Conservation (phyloP, 805 yeast species). For the Metschnikowia colocasiae region DNA sequence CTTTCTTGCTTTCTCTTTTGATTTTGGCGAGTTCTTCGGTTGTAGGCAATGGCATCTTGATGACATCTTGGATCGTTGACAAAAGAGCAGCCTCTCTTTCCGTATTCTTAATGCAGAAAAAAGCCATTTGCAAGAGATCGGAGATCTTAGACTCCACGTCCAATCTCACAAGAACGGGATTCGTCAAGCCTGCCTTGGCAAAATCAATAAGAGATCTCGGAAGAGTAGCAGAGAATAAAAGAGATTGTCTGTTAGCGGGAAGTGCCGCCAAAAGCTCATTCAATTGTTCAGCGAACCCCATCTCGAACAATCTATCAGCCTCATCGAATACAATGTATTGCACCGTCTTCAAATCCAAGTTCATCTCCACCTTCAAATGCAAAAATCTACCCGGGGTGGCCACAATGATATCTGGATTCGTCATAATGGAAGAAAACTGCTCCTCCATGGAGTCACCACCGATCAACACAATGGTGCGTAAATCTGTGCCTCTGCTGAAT, state of each 20-base stretch:
- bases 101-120: conserved; percentile 70
- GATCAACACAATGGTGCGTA: conserved; percentile 74
- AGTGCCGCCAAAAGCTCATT: conserved; percentile 82
- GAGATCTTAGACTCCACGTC: conserved; percentile 92
- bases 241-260: conserved; percentile 80
- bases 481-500: conserved; percentile 76
- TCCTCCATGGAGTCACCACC: conserved; percentile 99
- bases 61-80: conserved; percentile 74
- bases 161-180: conserved; percentile 87
- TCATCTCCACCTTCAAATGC: conserved; percentile 96
- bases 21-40: conserved; percentile 57
- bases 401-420: conserved; percentile 88
- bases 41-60: conserved; percentile 78
- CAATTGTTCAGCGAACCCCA: conserved; percentile 93
- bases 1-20: conserved; percentile 55
- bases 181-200: conserved; percentile 92
- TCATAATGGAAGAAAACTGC: conserved; percentile 88
- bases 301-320: conserved; percentile 93
- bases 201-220: conserved; percentile 91
- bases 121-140: conserved; percentile 87
- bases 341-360: conserved; percentile 71
- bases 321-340: conserved; percentile 95
- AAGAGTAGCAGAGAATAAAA: conserved; percentile 90
- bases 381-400: conserved; percentile 98
- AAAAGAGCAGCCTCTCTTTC: conserved; percentile 89